Base-by-base conservation (phyloP, 1,284 basidiomycete genomes). In the Apiotrichum domesticum region DNA sequence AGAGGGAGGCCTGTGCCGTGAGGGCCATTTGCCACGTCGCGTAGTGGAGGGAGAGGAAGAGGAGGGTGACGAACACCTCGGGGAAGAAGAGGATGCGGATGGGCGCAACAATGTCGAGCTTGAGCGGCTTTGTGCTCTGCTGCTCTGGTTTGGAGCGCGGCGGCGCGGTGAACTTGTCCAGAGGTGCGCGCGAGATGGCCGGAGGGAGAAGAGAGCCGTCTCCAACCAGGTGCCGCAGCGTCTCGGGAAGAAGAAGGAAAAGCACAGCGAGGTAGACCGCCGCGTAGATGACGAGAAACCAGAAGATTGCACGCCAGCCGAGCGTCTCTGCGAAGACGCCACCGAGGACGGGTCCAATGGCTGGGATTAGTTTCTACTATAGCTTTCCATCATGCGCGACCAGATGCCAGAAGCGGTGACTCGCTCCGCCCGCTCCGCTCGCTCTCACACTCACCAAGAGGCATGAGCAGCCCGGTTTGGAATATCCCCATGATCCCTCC, bases 21-120 rank as follows among this genome's bases (percentile, higher is more conserved):
- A 80, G 81, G 44, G 88, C 80, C 33, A 82, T 82, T 63, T 87
- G 87, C 69, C 84, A 85, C 0, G 85, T 79, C 5, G 83, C 76
- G 63, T 83, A 86, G 11, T 82, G 57, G 7, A 85, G 69, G 1
- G 81, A 84, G 60, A 81, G 86, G 66, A 83, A 80, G 49, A 82
- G 44, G n/a, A 88, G 79, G 9, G 87, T 71, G n/a, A 85, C 67
- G n/a, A 82, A 59, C 44, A 88, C 78, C 66, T 87, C 85, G 0
- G 79, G 77, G 55, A 84, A 79, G 5, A 79, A 74, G 65, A 88
- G 80, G 10, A 87, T 76, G 3, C 69, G 77, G 88, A 76, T 0
- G 85, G 86, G 65, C 87, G 87, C 39, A 70, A 73, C 63, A 83
- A 79, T 9, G 70, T 69, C 47, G 67, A 73, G 40, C 40, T 49